Base-by-base conservation (phyloP, 1,284 basidiomycete genomes). In the Fomes fomentarius region DNA sequence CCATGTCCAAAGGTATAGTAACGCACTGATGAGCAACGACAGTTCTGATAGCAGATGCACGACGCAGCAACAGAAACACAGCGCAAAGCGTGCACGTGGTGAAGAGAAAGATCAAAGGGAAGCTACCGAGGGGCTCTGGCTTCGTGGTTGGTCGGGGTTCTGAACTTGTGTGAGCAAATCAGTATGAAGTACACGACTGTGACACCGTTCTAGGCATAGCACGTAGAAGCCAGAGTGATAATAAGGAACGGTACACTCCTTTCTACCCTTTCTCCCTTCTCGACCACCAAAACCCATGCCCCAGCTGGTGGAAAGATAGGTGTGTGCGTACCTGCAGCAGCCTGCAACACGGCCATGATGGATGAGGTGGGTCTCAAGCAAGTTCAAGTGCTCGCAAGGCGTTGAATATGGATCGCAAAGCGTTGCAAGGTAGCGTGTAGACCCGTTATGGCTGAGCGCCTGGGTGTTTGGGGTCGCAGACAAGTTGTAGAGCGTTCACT, bases 1-100 rank as follows among this genome's bases (percentile, higher is more conserved):
- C 1, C 17, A 4, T 14, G 2, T 35, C 25, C 17, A 10, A 11
- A 34, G 8, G 71, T 83, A 85, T 25, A 15, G 14, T 34, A 6
- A 72, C 83, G 58, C 54, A 85, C 88, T 80, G 82, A 60, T 89
- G 85, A 0, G 85, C 81, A 11, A 90, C 85, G 2, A 85, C 81
- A 0, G 75, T 73, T 26, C 83, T 76, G 34, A 91, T 57, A 0
- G 74, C 68, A 54, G 83, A 79, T 7, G 85, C 83, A 21, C 83
- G 73, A 54, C 84, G 75, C 86, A 85, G 89, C 0, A 91, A 69
- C 24, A 91, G 56, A 63, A 87, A 89, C 4, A 91, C 64, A 3
- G 74, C 66, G 57, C 83, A 85, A 4, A 85, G 66, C 2, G 80
- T 81, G 64, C 82, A 85, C 6, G 79, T 79, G 21, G 85, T 88